Percentiles rank a stretch among this genome's conserved stretches.
phyloP scores from a whole-genome alignment of 129 eudicot genomes.

The Glebionis coronaria region DNA sequence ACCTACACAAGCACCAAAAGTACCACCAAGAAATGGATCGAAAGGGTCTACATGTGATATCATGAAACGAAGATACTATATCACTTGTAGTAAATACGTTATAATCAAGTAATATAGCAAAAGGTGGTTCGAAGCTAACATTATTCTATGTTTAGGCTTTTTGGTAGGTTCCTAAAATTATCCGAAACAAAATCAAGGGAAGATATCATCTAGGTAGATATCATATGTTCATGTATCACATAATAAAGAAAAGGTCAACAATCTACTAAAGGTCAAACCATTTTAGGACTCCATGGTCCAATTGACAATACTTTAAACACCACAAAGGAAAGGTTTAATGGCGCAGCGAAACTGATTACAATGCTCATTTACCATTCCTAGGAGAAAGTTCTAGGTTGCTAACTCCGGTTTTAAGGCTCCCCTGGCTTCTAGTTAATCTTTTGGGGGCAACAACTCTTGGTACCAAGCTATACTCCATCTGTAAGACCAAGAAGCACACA shows the following conservation, averaged over 20 bases:
- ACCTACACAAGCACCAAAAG: background rate
- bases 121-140: constrained; percentile 4
- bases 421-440: constrained; percentile 21
- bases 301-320: constrained; percentile 13
- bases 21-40: background rate
- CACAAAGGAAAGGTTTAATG: constrained; percentile 6
- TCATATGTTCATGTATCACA: constrained; percentile 12
- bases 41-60: background rate
- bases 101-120: background rate
- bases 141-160: constrained; percentile 1
- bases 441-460: constrained; percentile 14
- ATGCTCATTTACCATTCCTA: constrained; percentile 17
- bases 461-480: constrained; percentile 15
- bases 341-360: constrained; percentile 1
- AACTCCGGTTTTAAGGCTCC: constrained; percentile 17
- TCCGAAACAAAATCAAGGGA: background rate
- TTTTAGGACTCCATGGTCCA: constrained; percentile 11
- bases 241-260: background rate
- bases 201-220: constrained; percentile 6
- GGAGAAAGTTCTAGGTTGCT: constrained; percentile 16
- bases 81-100: constrained; percentile 2
- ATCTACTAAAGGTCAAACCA: constrained; percentile 15
- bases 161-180: constrained; percentile 19
- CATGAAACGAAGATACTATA: constrained; percentile 11
- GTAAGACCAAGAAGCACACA: constrained; percentile 29